Evolutionary conservation across 495 filamentous ascomycete genomes (phyloP), one percentile per base, ranked within the genome.

Genomic region (Podospora didyma): DNA sequence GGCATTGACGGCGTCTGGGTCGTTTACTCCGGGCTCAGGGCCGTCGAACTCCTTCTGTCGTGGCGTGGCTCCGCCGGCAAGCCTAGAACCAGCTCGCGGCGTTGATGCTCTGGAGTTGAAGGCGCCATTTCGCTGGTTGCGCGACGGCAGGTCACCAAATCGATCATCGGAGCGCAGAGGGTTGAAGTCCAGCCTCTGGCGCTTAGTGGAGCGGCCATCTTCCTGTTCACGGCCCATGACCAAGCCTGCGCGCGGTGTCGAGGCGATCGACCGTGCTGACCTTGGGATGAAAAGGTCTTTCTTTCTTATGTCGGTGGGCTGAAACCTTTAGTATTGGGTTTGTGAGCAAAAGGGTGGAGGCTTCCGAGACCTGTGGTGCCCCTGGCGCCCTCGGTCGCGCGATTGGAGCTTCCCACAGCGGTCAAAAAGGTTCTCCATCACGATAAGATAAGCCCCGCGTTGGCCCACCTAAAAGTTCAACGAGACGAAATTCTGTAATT

Each of bases 151-250:
- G 48, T 81, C 77, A 17, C 74, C 75, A 59, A 84, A 86, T 17
- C 79, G 75, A 52, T 86, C 81, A 46, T 82, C 76, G 47, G 72
- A 76, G 55, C 79, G 73, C 1, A 81, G 65, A 10, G 79, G 79
- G 58, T 79, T 81, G 49, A 79, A 80, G 53, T 88, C 81, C 4
- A 88, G 60, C 66, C 79, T 86, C 12, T 85, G 76, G 66, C 85
- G 73, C 69, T 88, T 88, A 11, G 75, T 81, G 56, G 79, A 84
- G 48, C 69, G 66, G 62, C 70, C 76, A n/a, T 75, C 70, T 23
- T 78, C 70, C 50, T 78, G 71, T 23, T 69, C 62, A 42, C 62
- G 65, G 14, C 54, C 62, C 67, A 69, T 69, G n/a, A n/a, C 49
- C 28, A 31, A 20, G 2, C n/a, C n/a, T n/a, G n/a, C n/a, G 31